Conservation (phyloP, 2,329 filamentous ascomycete genomes). For the Sordariomycetes sp. region DNA sequence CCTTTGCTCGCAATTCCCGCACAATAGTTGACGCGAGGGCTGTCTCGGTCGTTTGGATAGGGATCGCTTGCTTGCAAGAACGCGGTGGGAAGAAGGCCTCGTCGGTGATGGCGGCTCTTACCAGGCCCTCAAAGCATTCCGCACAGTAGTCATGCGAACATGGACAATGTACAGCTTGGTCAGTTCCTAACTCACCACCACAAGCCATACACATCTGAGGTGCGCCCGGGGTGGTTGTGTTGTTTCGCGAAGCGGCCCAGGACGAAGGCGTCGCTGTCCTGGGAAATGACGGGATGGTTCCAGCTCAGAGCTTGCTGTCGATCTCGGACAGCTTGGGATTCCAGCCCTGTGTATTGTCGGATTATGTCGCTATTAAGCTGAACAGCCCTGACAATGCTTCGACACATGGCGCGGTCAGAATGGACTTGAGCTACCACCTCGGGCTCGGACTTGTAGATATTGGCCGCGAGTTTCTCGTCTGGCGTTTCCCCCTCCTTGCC, state of each 20-base stretch:
- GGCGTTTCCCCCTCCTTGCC: not conserved
- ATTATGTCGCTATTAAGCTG: not conserved
- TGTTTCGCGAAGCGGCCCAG: not conserved
- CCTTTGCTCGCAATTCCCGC: constrained; percentile 25
- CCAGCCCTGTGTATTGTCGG: not conserved
- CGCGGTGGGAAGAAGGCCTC: constrained; percentile 40
- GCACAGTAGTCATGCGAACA: constrained; percentile 37
- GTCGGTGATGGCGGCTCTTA: constrained; percentile 27
- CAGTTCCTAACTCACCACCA: not conserved
- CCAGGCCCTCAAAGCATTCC: constrained; percentile 29
- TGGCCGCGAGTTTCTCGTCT: constrained; percentile 1
- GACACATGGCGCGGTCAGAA: constrained; percentile 4
- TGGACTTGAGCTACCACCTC: not conserved
- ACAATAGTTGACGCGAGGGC: constrained; percentile 22
- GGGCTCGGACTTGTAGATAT: constrained; percentile 4
- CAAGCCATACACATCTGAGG: not conserved
- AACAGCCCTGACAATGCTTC: constrained; percentile 4
- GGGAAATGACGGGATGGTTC: not conserved
- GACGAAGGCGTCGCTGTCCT: not conserved
- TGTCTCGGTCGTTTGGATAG: constrained; percentile 15
- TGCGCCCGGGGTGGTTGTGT: not conserved
- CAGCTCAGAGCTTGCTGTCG: not conserved
- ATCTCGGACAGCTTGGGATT: not conserved
- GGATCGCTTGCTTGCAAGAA: constrained; percentile 32
- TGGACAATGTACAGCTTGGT: constrained; percentile 7